These are phyloP conservation scores for Fusarium nisikadoi DNA, from an alignment of 2,329 filamentous ascomycete genomes.

Conservation along the genomic window DNA sequence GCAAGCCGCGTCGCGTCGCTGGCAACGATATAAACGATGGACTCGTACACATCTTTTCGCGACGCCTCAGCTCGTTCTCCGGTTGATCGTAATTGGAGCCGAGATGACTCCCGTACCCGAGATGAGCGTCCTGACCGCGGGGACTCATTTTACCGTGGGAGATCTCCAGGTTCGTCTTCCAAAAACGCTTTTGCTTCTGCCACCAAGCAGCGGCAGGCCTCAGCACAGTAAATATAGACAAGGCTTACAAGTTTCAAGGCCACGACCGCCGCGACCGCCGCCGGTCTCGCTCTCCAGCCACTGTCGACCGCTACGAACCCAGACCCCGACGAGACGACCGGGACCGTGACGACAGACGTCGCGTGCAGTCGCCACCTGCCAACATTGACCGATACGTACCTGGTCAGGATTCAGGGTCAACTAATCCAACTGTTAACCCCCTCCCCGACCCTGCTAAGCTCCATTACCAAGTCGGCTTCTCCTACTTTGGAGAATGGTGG, in stretches of 20 bases:
- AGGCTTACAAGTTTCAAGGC: slow-evolving; percentile 50
- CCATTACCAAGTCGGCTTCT: slow-evolving; percentile 85
- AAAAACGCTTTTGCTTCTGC: background rate
- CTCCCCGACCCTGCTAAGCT: slow-evolving; percentile 77
- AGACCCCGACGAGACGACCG: slow-evolving; percentile 75
- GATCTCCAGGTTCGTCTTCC: slow-evolving; percentile 74
- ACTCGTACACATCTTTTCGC: slow-evolving; percentile 65
- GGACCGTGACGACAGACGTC: slow-evolving; percentile 70
- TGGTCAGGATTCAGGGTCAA: slow-evolving; percentile 68
- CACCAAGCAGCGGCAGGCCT: background rate
- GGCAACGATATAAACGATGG: slow-evolving; percentile 54
- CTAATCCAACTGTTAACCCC: slow-evolving; percentile 66
- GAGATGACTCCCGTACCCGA: slow-evolving; percentile 63
- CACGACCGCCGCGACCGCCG: slow-evolving; percentile 70
- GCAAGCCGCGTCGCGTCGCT: slow-evolving; percentile 31
- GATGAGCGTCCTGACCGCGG: slow-evolving; percentile 58
- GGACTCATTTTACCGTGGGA: slow-evolving; percentile 72
- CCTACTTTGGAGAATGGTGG: slow-evolving; percentile 90
- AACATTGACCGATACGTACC: slow-evolving; percentile 89
- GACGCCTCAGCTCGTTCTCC: slow-evolving; percentile 65
- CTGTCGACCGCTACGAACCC: slow-evolving; percentile 82
- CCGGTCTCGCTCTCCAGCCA: slow-evolving; percentile 75
- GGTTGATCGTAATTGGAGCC: slow-evolving; percentile 62
- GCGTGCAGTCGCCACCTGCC: slow-evolving; percentile 69
- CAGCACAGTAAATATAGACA: background rate